Percentiles rank a stretch among this genome's conserved stretches.
phyloP scores from a whole-genome alignment of 345 rosid species.

The Acer negundo region DNA sequence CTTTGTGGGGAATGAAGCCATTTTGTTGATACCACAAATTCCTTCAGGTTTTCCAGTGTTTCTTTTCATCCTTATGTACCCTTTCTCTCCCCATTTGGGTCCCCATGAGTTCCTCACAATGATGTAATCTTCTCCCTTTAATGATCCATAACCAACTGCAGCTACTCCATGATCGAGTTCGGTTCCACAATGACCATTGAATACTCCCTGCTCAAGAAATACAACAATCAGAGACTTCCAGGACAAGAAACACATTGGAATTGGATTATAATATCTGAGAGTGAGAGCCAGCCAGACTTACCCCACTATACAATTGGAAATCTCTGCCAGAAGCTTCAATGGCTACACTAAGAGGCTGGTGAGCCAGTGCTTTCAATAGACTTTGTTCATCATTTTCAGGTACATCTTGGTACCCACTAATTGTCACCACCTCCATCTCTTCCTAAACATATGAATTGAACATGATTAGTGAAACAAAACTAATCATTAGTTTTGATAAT shows the following conservation, averaged over 20 bases:
- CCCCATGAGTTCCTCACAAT: conserved; percentile 55
- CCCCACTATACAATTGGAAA: conserved; percentile 77
- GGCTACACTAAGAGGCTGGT: conserved; percentile 79
- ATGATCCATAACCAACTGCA: conserved; percentile 49
- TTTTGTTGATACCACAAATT: conserved; percentile 45
- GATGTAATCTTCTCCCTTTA: conserved; percentile 31
- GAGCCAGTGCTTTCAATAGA: conserved; percentile 69
- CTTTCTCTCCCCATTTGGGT: conserved; percentile 44
- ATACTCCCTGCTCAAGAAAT: conserved; percentile 35
- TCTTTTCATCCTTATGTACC: conserved; percentile 43
- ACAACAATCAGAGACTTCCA: not conserved
- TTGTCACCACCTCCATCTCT: conserved; percentile 57
- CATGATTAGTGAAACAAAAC: not conserved
- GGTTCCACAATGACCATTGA: conserved; percentile 37
- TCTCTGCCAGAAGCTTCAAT: conserved; percentile 78
- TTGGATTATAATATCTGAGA: not conserved
- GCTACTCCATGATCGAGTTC: conserved; percentile 46
- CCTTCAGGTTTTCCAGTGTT: conserved; percentile 44
- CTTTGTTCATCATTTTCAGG: conserved; percentile 60
- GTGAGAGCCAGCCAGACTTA: conserved; percentile 22
- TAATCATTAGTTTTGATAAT: not conserved
- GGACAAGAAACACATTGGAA: conserved; percentile 6
- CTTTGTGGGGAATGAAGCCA: conserved; percentile 47
- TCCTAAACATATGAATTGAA: conserved; percentile 36
- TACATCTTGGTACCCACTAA: conserved; percentile 70